Conservation (phyloP, 192 early-diverging fungal species). For the Piromyces sp. region DNA sequence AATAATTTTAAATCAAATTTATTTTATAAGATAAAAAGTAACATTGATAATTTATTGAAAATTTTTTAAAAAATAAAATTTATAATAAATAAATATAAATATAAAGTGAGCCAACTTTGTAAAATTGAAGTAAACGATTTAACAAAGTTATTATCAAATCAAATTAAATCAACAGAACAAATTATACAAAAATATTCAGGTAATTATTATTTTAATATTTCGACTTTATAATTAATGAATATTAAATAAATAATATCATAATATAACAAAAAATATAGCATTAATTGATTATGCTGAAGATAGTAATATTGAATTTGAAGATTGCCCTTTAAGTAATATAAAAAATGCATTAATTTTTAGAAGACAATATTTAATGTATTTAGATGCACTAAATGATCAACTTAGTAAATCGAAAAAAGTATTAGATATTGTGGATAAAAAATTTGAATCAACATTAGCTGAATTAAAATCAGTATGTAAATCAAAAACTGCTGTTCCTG, state of each 20-base stretch:
- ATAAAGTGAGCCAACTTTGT: not conserved
- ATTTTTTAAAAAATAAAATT: too few relatives aligned
- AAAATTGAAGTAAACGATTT: not conserved
- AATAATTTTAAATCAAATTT: too few relatives aligned
- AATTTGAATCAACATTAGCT: conserved; percentile 20
- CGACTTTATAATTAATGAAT: too few relatives aligned
- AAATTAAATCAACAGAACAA: not conserved
- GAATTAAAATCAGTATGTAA: conserved; percentile 31
- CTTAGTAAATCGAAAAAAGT: conserved; percentile 10
- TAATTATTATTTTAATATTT: not conserved
- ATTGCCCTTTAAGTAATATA: not conserved
- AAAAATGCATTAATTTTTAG: conserved; percentile 20
- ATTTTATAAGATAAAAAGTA: too few relatives aligned
- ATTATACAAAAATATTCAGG: not conserved
- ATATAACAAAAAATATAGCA: not conserved
- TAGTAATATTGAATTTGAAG: not conserved
- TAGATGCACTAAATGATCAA: conserved; percentile 38
- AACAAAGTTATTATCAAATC: not conserved
- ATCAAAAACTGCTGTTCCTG: conserved; percentile 38
- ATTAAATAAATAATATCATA: too few relatives aligned
- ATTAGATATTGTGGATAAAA: conserved; percentile 10
- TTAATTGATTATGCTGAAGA: not conserved
- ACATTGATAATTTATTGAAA: too few relatives aligned
- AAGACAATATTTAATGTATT: conserved; percentile 33
- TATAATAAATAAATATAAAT: not conserved